Conservation (phyloP, 2,329 filamentous ascomycete species). For the Clonostachys sp. region DNA sequence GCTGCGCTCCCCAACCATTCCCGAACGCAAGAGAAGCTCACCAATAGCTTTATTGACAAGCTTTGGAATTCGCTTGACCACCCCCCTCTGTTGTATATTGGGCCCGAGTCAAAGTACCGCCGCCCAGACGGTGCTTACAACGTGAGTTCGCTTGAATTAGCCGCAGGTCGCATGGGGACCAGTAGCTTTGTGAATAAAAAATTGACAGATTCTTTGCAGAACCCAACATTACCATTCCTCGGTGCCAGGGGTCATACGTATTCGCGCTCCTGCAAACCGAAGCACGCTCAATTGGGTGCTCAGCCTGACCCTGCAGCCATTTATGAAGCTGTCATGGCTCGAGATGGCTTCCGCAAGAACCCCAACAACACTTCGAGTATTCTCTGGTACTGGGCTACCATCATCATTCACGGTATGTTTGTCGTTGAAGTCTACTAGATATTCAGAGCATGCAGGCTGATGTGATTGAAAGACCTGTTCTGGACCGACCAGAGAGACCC, state of each 20-base stretch:
- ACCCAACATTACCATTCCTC: conserved; percentile 59
- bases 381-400: conserved; percentile 68
- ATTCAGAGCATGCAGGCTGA: not conserved
- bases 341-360: conserved; percentile 46
- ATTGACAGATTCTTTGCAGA: conserved; percentile 28
- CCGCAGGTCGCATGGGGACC: too few relatives aligned
- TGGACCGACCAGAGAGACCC: conserved; percentile 61
- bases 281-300: conserved; percentile 54
- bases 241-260: conserved; percentile 66
- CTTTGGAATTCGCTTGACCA: conserved; percentile 71
- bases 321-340: conserved; percentile 58
- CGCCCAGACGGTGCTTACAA: conserved; percentile 69
- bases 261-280: conserved; percentile 57
- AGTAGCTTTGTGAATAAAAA: not conserved
- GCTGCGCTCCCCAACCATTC: conserved; percentile 60
- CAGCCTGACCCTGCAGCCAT: conserved; percentile 62
- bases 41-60: conserved; percentile 62
- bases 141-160: conserved; percentile 20
- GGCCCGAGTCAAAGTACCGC: conserved; percentile 60
- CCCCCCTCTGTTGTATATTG: conserved; percentile 62
- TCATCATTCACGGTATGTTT: conserved; percentile 62
- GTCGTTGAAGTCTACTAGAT: too few relatives aligned
- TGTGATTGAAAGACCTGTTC: conserved; percentile 52
- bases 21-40: conserved; percentile 56
- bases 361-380: conserved; percentile 70